These are phyloP conservation scores for Pseudogymnoascus sp. DNA, from an alignment of 2,329 filamentous ascomycete genomes.

Conservation along the genomic window DNA sequence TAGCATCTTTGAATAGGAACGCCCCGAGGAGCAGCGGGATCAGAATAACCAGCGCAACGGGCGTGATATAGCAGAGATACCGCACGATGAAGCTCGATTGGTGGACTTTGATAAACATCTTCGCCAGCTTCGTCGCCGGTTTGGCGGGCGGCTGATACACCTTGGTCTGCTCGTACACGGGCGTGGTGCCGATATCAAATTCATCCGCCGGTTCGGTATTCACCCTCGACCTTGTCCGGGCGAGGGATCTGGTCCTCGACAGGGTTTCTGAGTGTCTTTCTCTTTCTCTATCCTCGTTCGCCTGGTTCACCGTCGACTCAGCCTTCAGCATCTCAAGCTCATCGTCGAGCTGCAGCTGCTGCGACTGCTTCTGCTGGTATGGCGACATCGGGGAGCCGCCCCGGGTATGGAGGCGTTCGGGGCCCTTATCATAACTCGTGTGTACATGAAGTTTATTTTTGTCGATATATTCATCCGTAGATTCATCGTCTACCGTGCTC, in stretches of 20 bases:
- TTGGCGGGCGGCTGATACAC: constrained; percentile 57
- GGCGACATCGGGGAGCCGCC: constrained; percentile 35
- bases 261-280: constrained; percentile 15
- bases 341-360: constrained; percentile 54
- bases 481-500: constrained; percentile 23
- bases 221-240: constrained; percentile 36
- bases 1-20: constrained; percentile 48
- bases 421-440: constrained; percentile 31
- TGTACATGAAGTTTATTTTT: constrained; percentile 39
- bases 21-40: constrained; percentile 60
- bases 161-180: constrained; percentile 56
- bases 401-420: constrained; percentile 21
- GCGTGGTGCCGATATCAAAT: constrained; percentile 44
- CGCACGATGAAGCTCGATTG: constrained; percentile 57
- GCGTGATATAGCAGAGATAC: constrained; percentile 64
- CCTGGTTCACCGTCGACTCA: constrained; percentile 44
- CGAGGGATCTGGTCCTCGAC: constrained; percentile 31
- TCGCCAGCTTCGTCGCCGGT: constrained; percentile 51
- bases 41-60: constrained; percentile 53
- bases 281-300: constrained; percentile 12
- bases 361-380: constrained; percentile 46
- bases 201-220: constrained; percentile 53
- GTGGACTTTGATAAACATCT: constrained; percentile 56
- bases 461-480: constrained; percentile 20
- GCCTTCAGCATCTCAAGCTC: constrained; percentile 57